Base-by-base conservation (phyloP, 352 stramenopile species). In the Phytophthora fragariaefolia region DNA sequence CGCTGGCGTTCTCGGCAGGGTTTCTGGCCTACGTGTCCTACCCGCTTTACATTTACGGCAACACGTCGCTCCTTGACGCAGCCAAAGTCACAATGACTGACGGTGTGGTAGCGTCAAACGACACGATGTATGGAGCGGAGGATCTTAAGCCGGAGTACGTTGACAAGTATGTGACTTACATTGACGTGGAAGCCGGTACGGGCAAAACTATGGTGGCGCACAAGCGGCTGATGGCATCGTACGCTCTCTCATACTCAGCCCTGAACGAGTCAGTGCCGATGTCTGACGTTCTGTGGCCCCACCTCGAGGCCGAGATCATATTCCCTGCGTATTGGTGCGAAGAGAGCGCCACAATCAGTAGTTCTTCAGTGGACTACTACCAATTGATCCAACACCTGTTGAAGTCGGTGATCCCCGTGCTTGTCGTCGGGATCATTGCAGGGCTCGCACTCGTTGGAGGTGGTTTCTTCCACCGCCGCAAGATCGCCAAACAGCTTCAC, bases 1-100 rank as follows among this genome's bases (percentile, higher is more conserved):
- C 73, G 18, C 53, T 89, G 47, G 73, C 71, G 24, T 93, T 92
- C 58, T 75, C 75, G 38, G 71, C 57, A 13, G 85, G 83, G 23
- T 89, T 93, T 60, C 43, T 92, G 20, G 74, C 82, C 15, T 93
- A 81, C 53, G 54, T 93, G 48, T 93, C 85, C 47, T 85, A 77
- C 30, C 83, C 85, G 20, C 32, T 91, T 45, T 93, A 78, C 62
- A 63, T 93, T 3, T 89, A 80, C 54, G 85, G 83, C 10, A 70
- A 90, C 66, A 66, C 61, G 6, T 77, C 74, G 23, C 60, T 93
- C n/a, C 61, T 74, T 1, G 61, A 76, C 4, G 48, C 26, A 2
- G 74, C 92, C 12, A 57, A 79, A 43, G 79, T 93, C 53, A 93
- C 85, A 27, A 82, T 76, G 55, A 60, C 28, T 7, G 67, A 93